phyloP scores from a whole-genome alignment of 768 basidiomycete species.

The Dacryopinax spathularia region DNA sequence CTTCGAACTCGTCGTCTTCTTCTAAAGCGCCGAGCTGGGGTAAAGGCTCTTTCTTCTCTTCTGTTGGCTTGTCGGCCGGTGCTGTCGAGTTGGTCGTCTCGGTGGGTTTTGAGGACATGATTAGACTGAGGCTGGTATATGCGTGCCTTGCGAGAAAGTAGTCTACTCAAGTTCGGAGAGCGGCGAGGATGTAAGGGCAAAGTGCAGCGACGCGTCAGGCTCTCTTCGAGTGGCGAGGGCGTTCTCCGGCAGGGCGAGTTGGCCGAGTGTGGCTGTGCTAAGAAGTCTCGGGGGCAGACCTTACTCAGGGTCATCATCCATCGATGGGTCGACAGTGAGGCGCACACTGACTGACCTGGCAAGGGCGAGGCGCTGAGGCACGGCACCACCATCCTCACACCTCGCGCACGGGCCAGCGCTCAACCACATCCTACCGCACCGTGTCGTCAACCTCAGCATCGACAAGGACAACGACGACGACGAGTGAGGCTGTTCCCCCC shows the following conservation, averaged over 20 bases:
- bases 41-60: not conserved
- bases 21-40: constrained; percentile 79
- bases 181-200: not conserved
- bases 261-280: not conserved
- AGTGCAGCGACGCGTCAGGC: not conserved
- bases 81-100: not conserved
- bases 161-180: too few species aligned
- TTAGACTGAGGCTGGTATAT: not conserved
- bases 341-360: too few species aligned
- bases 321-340: too few species aligned
- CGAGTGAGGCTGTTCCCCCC: too few species aligned
- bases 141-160: not conserved
- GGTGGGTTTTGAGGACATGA: not conserved
- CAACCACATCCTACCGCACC: not conserved
- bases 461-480: too few species aligned
- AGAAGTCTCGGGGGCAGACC: too few species aligned
- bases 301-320: too few species aligned
- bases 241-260: too few species aligned
- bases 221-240: not conserved
- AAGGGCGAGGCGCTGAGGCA: not conserved
- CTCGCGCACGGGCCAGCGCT: not conserved
- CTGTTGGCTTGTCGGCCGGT: not conserved
- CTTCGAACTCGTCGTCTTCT: constrained; percentile 96
- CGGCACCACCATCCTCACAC: not conserved
- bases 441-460: too few species aligned